Conservation (phyloP, 306 rosid species). For the Malus asiatica region DNA sequence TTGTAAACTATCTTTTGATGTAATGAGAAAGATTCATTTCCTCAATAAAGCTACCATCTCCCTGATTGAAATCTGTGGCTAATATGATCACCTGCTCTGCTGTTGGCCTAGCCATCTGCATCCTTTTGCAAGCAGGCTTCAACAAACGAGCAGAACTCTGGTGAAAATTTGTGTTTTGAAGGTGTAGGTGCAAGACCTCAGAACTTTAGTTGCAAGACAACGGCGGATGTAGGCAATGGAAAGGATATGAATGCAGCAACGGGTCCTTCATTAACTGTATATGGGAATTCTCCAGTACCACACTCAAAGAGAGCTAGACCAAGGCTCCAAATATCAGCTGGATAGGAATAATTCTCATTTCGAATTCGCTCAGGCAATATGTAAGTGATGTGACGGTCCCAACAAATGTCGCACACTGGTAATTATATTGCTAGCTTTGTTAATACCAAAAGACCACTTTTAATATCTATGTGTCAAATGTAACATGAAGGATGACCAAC, state of each 20-base stretch:
- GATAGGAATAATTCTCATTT: slow-evolving; percentile 89
- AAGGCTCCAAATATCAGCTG: slow-evolving; percentile 98
- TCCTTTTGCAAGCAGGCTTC: slow-evolving; percentile 89
- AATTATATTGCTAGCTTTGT: slow-evolving; percentile 2
- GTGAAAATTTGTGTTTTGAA: slow-evolving; percentile 64
- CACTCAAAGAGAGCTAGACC: slow-evolving; percentile 95
- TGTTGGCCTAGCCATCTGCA: slow-evolving; percentile 76
- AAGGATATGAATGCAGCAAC: slow-evolving; percentile 59
- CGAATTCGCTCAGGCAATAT: slow-evolving; percentile 96
- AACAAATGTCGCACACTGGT: slow-evolving; percentile 91
- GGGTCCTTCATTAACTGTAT: slow-evolving; percentile 81
- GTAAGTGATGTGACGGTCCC: slow-evolving; percentile 94
- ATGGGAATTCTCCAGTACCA: slow-evolving; percentile 97
- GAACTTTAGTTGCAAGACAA: slow-evolving; percentile 15
- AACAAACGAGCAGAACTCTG: slow-evolving; percentile 80
- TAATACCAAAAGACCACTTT: background rate
- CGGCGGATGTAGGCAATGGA: slow-evolving; percentile 14
- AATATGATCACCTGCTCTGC: slow-evolving; percentile 65
- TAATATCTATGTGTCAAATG: background rate
- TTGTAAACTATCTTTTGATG: too few species aligned
- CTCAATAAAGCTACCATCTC: too few species aligned
- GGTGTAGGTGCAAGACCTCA: slow-evolving; percentile 67
- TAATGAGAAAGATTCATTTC: too few species aligned
- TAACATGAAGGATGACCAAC: slow-evolving; percentile 13
- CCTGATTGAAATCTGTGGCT: too few species aligned